Percentiles rank a stretch among this genome's conserved stretches.
Evolutionary conservation across 768 basidiomycete species (phyloP).

Genomic region (Fomitopsis pulvina): DNA sequence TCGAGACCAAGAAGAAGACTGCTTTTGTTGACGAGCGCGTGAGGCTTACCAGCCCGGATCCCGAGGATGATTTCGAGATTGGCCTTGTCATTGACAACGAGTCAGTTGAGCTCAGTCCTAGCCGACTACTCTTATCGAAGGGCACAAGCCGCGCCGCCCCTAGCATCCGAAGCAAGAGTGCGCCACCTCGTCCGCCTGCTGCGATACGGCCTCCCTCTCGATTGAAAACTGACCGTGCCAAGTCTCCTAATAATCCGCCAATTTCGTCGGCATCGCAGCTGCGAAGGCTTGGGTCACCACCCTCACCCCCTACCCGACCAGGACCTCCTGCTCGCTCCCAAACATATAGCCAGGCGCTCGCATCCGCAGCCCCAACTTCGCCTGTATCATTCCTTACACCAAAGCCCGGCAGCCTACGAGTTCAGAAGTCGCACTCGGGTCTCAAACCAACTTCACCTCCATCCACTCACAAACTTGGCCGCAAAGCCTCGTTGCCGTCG

Average conservation of each 20-base stretch:
- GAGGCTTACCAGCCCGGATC: conserved; percentile 53
- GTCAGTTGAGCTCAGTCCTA: conserved; percentile 75
- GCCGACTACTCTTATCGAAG: conserved; percentile 51
- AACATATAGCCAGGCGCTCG: conserved; percentile 50
- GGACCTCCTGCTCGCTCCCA: conserved; percentile 45
- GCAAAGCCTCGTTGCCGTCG: conserved; percentile 77
- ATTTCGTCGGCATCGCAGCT: conserved; percentile 64
- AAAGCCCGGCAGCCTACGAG: conserved; percentile 71
- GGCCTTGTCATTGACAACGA: conserved; percentile 83
- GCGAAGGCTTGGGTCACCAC: conserved; percentile 59
- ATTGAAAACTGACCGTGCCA: conserved; percentile 55
- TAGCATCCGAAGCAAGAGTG: conserved; percentile 47
- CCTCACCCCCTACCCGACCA: conserved; percentile 57
- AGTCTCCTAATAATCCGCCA: conserved; percentile 66
- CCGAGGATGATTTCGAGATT: conserved; percentile 81
- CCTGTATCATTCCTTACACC: conserved; percentile 50
- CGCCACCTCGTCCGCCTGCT: conserved; percentile 42
- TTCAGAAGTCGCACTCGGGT: conserved; percentile 79
- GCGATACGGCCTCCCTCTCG: conserved; percentile 58
- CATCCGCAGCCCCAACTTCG: conserved; percentile 40
- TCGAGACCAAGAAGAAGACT: conserved; percentile 47
- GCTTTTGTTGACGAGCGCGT: conserved; percentile 49
- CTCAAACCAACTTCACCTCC: conserved; percentile 72
- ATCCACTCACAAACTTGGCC: conserved; percentile 52
- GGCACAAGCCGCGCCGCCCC: conserved; percentile 9